phyloP scores from a whole-genome alignment of 192 early-diverging fungal genomes.

The Backusella luteola region DNA sequence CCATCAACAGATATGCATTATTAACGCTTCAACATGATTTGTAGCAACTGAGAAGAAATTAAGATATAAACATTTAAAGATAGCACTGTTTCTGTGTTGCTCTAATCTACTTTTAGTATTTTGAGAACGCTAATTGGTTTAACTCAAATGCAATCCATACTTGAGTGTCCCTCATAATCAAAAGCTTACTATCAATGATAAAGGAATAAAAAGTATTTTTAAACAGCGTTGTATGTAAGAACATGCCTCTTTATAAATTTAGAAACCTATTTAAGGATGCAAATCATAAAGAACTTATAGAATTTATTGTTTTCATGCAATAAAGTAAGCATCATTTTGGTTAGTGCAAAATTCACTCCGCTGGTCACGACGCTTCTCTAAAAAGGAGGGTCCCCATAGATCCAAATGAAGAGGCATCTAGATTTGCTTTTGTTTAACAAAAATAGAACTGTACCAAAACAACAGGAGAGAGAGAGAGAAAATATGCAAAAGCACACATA shows the following conservation, averaged over 20 bases:
- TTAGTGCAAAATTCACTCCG: not conserved
- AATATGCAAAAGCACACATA: not conserved
- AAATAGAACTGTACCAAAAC: not conserved
- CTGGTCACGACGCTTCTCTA: not conserved
- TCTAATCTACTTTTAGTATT: not conserved
- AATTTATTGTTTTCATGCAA: not conserved
- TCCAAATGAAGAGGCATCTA: not conserved
- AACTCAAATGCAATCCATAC: not conserved
- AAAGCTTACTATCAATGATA: not conserved
- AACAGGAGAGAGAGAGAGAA: not conserved
- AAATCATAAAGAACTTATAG: not conserved
- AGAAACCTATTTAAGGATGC: not conserved
- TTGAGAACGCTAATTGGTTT: not conserved
- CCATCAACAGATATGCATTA: not conserved
- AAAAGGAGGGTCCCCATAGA: slow-evolving; percentile 2
- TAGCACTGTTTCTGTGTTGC: not conserved
- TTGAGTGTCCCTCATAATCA: not conserved
- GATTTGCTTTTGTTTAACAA: not conserved
- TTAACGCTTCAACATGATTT: not conserved
- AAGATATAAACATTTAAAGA: not conserved
- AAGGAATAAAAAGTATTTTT: not conserved
- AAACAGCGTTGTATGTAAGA: not conserved
- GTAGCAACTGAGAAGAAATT: not conserved
- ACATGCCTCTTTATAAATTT: not conserved
- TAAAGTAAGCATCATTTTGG: not conserved